Conservation (phyloP, 768 basidiomycete genomes). For the Boletus reticulatus region DNA sequence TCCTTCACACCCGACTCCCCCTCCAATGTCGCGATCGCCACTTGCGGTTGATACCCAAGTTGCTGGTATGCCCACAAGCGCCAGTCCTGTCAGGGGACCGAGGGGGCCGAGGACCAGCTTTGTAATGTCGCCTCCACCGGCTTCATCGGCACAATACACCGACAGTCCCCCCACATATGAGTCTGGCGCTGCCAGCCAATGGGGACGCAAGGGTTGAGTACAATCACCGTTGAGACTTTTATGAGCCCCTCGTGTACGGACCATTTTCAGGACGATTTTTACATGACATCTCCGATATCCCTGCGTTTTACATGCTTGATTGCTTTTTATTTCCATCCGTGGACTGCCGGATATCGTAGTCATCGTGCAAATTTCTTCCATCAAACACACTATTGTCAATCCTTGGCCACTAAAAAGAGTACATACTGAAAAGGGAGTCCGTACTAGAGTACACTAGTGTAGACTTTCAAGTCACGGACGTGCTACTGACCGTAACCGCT, state of each 20-base stretch:
- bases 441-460: background rate
- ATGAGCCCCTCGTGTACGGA: slow-evolving; percentile 11
- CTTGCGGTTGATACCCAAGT: slow-evolving; percentile 40
- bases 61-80: slow-evolving; percentile 21
- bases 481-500: background rate
- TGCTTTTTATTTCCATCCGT: background rate
- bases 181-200: slow-evolving; percentile 48
- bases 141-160: slow-evolving; percentile 27
- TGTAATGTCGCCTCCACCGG: slow-evolving; percentile 23
- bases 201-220: slow-evolving; percentile 43
- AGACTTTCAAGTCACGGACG: background rate
- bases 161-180: slow-evolving; percentile 73
- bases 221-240: background rate
- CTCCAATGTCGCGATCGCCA: slow-evolving; percentile 36
- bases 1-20: slow-evolving; percentile 19
- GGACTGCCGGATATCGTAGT: background rate
- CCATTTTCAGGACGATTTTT: slow-evolving; percentile 11
- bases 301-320: slow-evolving; percentile 14
- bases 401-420: too few species aligned
- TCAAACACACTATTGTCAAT: too few species aligned
- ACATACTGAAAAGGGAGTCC: too few species aligned
- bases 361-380: background rate
- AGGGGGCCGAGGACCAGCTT: slow-evolving; percentile 32
- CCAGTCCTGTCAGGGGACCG: slow-evolving; percentile 46
- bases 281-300: slow-evolving; percentile 22